Evolutionary conservation across 2,329 filamentous ascomycete genomes (phyloP).

Genomic region (Aspergillus neoniger): DNA sequence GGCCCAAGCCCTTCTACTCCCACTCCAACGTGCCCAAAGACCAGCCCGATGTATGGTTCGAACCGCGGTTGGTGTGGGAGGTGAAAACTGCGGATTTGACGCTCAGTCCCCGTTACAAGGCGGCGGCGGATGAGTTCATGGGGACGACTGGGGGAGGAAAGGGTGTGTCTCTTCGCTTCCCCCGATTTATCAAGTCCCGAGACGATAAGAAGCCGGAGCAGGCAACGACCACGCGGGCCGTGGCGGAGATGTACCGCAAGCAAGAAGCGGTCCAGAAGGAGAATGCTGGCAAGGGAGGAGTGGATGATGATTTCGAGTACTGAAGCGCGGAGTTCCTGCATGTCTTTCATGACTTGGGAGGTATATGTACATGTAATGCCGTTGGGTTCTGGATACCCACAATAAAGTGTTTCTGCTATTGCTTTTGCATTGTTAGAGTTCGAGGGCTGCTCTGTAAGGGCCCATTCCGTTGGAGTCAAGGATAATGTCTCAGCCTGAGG

Average conservation of each 20-base stretch:
- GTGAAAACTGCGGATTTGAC: conserved; percentile 96
- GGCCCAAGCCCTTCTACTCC: conserved; percentile 89
- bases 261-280: conserved; percentile 88
- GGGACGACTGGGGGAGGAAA: conserved; percentile 67
- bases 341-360: neutral
- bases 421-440: neutral
- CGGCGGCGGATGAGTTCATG: conserved; percentile 80
- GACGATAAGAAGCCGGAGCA: conserved; percentile 96
- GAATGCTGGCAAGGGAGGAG: conserved; percentile 80
- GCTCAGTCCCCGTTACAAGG: conserved; percentile 87
- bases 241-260: conserved; percentile 95
- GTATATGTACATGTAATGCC: conserved; percentile 4
- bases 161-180: conserved; percentile 88
- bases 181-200: conserved; percentile 84
- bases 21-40: conserved; percentile 84
- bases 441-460: neutral
- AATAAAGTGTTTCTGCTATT: neutral
- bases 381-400: neutral
- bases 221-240: conserved; percentile 79
- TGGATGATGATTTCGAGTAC: conserved; percentile 98
- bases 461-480: neutral
- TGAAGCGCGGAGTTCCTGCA: conserved; percentile 43
- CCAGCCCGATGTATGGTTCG: conserved; percentile 98
- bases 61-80: conserved; percentile 93
- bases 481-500: too few relatives aligned